Evolutionary conservation across 306 rosid genomes (phyloP).

Genomic region (Fagus crenata): DNA sequence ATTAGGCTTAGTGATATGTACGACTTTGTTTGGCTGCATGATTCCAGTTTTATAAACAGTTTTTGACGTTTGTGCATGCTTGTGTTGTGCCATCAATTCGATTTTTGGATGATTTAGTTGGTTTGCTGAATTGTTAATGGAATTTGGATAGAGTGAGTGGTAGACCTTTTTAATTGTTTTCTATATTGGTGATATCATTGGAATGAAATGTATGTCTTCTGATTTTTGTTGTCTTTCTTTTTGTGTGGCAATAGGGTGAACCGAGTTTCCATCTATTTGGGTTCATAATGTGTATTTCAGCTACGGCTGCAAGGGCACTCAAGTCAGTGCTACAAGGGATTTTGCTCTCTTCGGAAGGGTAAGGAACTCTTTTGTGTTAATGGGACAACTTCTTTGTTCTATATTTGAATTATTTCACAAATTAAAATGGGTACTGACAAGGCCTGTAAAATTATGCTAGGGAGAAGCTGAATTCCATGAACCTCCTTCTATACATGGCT

Average conservation of each 20-base stretch:
- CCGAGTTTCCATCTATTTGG: conserved; percentile 99
- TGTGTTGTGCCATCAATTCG: conserved; percentile 8
- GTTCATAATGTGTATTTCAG: conserved; percentile 84
- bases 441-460: conserved; percentile 41
- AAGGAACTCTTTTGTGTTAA: conserved; percentile 21
- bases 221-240: conserved; percentile 24
- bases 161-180: conserved; percentile 5
- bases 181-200: conserved; percentile 12
- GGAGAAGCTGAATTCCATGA: conserved; percentile 99
- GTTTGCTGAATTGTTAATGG: background rate
- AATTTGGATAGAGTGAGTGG: background rate
- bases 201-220: conserved; percentile 18
- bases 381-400: background rate
- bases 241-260: conserved; percentile 70
- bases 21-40: background rate
- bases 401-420: background rate
- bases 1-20: background rate
- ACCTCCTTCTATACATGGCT: conserved; percentile 98
- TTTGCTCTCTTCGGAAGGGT: conserved; percentile 99
- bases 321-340: conserved; percentile 95
- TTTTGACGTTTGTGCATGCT: background rate
- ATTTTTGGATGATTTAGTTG: conserved; percentile 13
- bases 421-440: conserved; percentile 32
- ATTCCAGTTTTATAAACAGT: too few species aligned
- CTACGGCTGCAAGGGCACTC: conserved; percentile 97